A percentile compares a stretch with the other conserved stretches of the same genome.
Conservation (phyloP, 2,329 filamentous ascomycete species). For the Claviceps paspali region DNA sequence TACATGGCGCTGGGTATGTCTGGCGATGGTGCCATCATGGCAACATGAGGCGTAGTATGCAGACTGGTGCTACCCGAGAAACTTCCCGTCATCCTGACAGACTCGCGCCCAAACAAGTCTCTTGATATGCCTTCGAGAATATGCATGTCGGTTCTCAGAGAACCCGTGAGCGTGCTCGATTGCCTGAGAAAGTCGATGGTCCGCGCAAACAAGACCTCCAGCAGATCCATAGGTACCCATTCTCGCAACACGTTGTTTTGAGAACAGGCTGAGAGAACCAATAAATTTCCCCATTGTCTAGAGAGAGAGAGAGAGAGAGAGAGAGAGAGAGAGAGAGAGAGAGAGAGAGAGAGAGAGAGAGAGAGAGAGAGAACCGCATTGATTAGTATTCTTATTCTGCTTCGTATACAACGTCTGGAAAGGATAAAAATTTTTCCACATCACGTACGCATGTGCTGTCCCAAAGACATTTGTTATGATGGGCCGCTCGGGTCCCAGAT, state of each 20-base stretch:
- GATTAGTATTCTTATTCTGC: too few species aligned
- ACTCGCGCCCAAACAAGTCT: conserved; percentile 23
- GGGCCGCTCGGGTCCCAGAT: conserved; percentile 46
- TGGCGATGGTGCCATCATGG: conserved; percentile 8
- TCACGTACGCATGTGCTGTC: conserved; percentile 86
- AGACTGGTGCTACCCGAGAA: conserved; percentile 26
- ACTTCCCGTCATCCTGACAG: conserved; percentile 20
- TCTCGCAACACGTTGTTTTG: conserved; percentile 45
- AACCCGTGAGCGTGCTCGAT: conserved; percentile 58
- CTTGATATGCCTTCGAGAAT: conserved; percentile 48
- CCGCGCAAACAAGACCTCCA: conserved; percentile 48
- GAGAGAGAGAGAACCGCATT: too few species aligned
- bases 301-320: too few species aligned
- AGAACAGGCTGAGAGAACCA: conserved; percentile 75
- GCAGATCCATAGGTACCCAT: conserved; percentile 38
- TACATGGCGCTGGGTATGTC: neutral
- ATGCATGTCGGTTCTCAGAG: conserved; percentile 55
- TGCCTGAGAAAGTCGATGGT: conserved; percentile 65
- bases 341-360: too few species aligned
- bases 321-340: too few species aligned
- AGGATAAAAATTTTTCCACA: too few species aligned
- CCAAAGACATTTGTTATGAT: conserved; percentile 95
- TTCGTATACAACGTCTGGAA: too few species aligned
- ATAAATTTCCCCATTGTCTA: conserved; percentile 92
- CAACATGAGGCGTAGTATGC: conserved; percentile 10